phyloP scores from a whole-genome alignment of 2,329 filamentous ascomycete species.

The Aspergillus jensenii region DNA sequence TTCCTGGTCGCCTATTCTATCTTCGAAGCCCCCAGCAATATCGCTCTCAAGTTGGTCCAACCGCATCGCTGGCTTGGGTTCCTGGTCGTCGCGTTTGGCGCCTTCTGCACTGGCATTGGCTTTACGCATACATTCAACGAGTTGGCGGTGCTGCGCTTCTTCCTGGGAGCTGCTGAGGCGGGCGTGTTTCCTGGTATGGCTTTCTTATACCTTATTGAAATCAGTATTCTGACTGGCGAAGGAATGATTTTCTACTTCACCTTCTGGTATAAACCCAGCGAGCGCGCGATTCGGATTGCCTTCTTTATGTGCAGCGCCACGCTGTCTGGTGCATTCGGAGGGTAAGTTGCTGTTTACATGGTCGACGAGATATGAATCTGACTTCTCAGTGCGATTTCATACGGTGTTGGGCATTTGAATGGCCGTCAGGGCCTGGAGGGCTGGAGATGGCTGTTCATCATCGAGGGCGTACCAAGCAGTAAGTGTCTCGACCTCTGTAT shows the following conservation, averaged over 20 bases:
- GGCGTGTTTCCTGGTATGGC: constrained; percentile 26
- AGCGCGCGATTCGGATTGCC: constrained; percentile 28
- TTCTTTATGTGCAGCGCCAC: constrained; percentile 10
- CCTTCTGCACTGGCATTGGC: constrained; percentile 13
- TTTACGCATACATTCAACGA: constrained; percentile 7
- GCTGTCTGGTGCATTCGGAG: constrained; percentile 3
- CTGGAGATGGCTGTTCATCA: constrained; percentile 10
- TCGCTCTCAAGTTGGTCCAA: constrained; percentile 13
- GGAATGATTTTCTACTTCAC: constrained; percentile 31
- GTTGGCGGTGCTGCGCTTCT: constrained; percentile 15
- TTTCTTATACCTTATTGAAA: neutral
- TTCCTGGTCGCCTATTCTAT: constrained; percentile 29
- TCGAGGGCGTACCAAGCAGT: constrained; percentile 8
- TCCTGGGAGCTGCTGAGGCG: constrained; percentile 18
- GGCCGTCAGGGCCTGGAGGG: neutral
- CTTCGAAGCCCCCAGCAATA: constrained; percentile 23
- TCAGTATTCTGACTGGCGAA: neutral
- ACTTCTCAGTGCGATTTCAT: constrained; percentile 5
- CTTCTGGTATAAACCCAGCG: constrained; percentile 37
- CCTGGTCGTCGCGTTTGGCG: constrained; percentile 16
- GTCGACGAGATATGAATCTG: neutral
- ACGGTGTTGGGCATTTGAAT: constrained; percentile 9
- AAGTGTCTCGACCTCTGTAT: neutral
- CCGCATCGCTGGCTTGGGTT: constrained; percentile 38
- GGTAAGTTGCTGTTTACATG: neutral